Conservation (phyloP, 2,329 filamentous ascomycete species). For the Immersiporthe knoxdaviesiana region DNA sequence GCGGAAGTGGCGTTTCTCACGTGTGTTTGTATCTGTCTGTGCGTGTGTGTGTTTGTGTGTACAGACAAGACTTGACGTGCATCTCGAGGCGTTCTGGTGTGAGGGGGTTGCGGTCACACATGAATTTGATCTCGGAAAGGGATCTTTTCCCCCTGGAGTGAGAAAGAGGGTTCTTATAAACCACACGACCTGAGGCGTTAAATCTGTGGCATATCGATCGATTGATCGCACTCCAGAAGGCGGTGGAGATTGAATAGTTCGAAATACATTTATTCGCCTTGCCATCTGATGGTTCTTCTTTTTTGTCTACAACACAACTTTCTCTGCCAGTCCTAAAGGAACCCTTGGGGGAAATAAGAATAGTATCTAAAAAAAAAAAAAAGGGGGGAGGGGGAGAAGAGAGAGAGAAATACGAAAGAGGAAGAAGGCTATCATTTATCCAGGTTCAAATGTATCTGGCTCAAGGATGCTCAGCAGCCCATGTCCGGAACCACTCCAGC, state of each 20-base stretch:
- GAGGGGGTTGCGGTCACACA: not conserved
- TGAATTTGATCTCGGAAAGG: not conserved
- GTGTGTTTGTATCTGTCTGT: too few relatives aligned
- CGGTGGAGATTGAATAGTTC: not conserved
- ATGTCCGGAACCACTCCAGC: conserved; percentile 83
- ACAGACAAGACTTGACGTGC: conserved; percentile 4
- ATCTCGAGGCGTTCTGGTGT: conserved; percentile 17
- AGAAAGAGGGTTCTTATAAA: not conserved
- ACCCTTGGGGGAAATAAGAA: too few relatives aligned
- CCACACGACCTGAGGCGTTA: conserved; percentile 1
- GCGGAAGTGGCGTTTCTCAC: too few relatives aligned
- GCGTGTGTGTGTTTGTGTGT: not conserved
- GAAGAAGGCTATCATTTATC: too few relatives aligned
- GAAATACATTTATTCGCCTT: not conserved
- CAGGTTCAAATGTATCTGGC: too few relatives aligned
- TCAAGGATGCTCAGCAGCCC: conserved; percentile 61
- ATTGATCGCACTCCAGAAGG: not conserved
- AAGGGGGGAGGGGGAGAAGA: too few relatives aligned
- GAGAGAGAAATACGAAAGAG: too few relatives aligned
- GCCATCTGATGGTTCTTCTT: not conserved
- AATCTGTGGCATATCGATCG: not conserved
- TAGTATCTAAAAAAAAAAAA: too few relatives aligned
- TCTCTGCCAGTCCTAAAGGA: too few relatives aligned
- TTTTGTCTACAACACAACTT: not conserved
- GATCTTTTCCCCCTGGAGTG: too few relatives aligned